Evolutionary conservation across 2,329 filamentous ascomycete genomes (phyloP).

Genomic region (Calonectria hawksworthii): DNA sequence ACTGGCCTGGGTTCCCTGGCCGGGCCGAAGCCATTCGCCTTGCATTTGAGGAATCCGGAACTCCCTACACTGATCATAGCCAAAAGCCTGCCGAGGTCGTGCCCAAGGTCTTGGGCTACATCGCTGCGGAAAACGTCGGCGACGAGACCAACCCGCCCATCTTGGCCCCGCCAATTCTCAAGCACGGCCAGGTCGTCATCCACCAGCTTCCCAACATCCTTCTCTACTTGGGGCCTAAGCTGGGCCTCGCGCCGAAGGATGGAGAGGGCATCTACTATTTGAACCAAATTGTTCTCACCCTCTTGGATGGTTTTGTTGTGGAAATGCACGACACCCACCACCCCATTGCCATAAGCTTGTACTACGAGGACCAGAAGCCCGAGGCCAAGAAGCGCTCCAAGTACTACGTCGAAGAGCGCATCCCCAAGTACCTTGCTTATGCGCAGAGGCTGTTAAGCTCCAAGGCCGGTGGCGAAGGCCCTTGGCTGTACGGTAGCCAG

Average conservation of each 20-base stretch:
- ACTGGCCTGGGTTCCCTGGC: constrained; percentile 80
- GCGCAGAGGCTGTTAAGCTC: constrained; percentile 75
- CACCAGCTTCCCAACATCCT: constrained; percentile 82
- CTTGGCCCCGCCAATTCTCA: constrained; percentile 77
- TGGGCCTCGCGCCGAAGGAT: constrained; percentile 66
- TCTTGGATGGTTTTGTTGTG: constrained; percentile 77
- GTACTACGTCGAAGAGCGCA: constrained; percentile 70
- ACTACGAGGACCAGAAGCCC: constrained; percentile 83
- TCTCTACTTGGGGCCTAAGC: constrained; percentile 73
- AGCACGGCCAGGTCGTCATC: constrained; percentile 72
- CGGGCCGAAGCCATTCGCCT: constrained; percentile 83
- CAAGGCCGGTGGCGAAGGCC: constrained; percentile 69
- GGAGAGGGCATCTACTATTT: constrained; percentile 67
- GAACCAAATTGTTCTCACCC: constrained; percentile 76
- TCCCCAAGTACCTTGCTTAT: constrained; percentile 81
- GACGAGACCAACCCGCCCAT: constrained; percentile 73
- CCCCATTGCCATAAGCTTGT: constrained; percentile 70
- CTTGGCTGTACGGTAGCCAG: constrained; percentile 75
- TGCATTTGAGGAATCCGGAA: constrained; percentile 76
- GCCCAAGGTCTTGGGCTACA: constrained; percentile 62
- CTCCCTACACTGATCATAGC: constrained; percentile 72
- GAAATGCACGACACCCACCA: constrained; percentile 85
- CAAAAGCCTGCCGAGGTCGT: constrained; percentile 62
- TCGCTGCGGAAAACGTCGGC: constrained; percentile 60
- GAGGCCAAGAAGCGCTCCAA: constrained; percentile 71